Evolutionary conservation across 2,329 filamentous ascomycete genomes (phyloP), one percentile per base, ranked within the genome.

Genomic region (Mollisia scopiformis): DNA sequence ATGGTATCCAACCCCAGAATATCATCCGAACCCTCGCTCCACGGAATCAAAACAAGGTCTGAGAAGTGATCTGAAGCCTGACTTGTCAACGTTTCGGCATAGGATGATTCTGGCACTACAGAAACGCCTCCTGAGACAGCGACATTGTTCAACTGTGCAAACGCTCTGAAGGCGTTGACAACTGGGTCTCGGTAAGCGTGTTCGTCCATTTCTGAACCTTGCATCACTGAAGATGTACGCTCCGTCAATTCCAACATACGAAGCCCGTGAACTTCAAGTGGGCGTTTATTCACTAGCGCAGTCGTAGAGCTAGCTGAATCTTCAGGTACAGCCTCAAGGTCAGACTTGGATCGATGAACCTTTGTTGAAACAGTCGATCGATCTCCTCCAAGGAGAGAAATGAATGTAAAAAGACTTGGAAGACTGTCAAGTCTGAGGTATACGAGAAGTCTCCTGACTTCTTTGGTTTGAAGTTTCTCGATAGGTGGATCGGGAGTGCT

Each of bases 221-320:
- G 89, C 94, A 98, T 98, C 69, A 97, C 94, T 19, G 93, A 93
- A 0, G 94, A 97, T 43, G 92, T 90, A 82, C 94, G 92, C 69
- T 97, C 93, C 0, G 92, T 96, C 13, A 98, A 84, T 72, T 96
- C 91, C 52, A 96, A 78, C 16, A 98, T 83, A 14, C 93, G 89
- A n/a, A 97, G 78, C 31, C 93, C 94, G 69, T 96, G 92, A 59
- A 66, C 61, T 59, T 67, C 66, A 58, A 65, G 66, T 25, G 65
- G 63, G 54, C 65, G 46, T 56, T 65, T 66, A 16, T 62, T 55
- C 2, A 55, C 58, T 1, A 69, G 62, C 8, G 66, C 46, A 1
- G 71, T 65, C 1, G 65, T 47, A 1, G 72, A 67, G 7, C 71
- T 72, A 6, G 67, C 58, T 6, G 71, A 46, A 25, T 35, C 62